Evolutionary conservation across 257 asterid genomes (phyloP), one percentile per base, ranked within the genome.

Genomic region (Ilex asprella): DNA sequence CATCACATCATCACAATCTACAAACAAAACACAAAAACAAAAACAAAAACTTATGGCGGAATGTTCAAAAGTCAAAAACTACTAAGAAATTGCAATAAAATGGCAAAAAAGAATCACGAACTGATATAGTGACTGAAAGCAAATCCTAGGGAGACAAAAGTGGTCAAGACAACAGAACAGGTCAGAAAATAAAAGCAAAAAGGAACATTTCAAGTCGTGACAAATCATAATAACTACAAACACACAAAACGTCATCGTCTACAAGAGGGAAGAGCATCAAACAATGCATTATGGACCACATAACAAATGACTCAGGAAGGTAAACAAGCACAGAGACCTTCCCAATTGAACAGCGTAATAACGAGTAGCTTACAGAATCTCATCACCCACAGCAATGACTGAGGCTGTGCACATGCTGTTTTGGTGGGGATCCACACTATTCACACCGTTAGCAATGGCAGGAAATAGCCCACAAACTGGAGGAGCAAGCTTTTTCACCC

Each of bases 311-410:
- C 41, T 35, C 41, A 35, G 8, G 41, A 35, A 35, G 41, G 41
- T 35, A 35, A 35, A 4, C 41, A 4, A 35, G 41, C 41, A 35
- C 5, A 35, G 41, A 35, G 41, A 3, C 41, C 41, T 8, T 35
- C 8, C 41, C 5, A 35, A 3, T 35, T 3, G 39, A 50, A 67
- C 67, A 73, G 73, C 16, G 57, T 49, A 2, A 15, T 12, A 49
- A 49, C 54, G 14, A 49, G 66, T 21, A 70, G 82, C 96, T 82
- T 86, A 92, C 99, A 92, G 86, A 72, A 92, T 84, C 76, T 89
- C 95, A 79, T 89, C 97, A 43, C 96, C 97, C 61, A 92, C 94
- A 58, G 84, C 78, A 76, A 87, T 76, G 72, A 87, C 49, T 1
- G 99, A 85, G 79, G 97, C 89, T 31, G 86, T 80, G 47, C 69